Base-by-base conservation (phyloP, 108 stramenopile species). In the Fistulifera pelliculosa region DNA sequence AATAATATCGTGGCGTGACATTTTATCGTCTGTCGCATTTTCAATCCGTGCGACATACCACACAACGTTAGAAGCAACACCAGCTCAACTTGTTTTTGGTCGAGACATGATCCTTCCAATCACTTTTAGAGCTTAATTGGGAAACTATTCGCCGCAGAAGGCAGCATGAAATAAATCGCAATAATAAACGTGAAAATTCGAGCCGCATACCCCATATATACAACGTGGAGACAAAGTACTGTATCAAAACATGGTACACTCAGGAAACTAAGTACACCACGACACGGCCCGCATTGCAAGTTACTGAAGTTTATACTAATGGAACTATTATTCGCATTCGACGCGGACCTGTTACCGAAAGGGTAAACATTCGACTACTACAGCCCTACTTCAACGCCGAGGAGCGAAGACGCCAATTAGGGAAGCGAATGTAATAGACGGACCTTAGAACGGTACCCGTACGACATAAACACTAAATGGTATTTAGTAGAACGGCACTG, bases 21-120 rank as follows among this genome's bases (percentile, higher is more conserved):
- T 72, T 27, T 49, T 67, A 1, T 27, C 49, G 17, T 23, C 53
- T 54, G 56, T 52, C 12, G 61, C 71, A 38, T 67, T 47, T 53
- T 55, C 59, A 25, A 59, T 72, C 52, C 41, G 61, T n/a, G 27
- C 47, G 40, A 64, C 71, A 24, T 41, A 58, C 42, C 71, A 72
- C 27, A 53, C 56, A 28, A 39, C 56, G 44, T 45, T 45, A 1
- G 41, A 63, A 50, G 61, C 66, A 26, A 56, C 58, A 1, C 71
- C 71, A 41, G 66, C 53, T 27, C 52, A 62, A 56, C 27, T 73
- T 3, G 69, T 51, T 3, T 74, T 73, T 52, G 27, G 47, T 17
- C 58, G 67, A 10, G 70, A 76, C 45, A 71, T 76, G 75, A 19
- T 77, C 12, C 27, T 72, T 0, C 35, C 54, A 18, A 58, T 74